These are phyloP conservation scores for Thraustochytrium sp. DNA, from an alignment of 352 stramenopile genomes.

Conservation along the genomic window DNA sequence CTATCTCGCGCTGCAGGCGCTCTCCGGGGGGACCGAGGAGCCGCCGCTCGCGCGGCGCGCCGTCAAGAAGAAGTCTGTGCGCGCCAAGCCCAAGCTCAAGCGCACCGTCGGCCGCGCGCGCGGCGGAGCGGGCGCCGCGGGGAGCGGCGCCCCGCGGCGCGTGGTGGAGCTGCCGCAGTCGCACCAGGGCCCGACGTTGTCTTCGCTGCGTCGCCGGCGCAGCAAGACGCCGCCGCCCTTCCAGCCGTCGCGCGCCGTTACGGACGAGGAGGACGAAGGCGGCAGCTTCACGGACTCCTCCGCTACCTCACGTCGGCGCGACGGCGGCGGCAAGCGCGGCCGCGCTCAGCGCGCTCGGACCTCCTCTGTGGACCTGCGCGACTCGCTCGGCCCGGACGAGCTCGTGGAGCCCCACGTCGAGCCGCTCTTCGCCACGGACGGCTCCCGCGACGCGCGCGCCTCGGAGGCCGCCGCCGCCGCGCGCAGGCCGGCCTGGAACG, in stretches of 20 bases:
- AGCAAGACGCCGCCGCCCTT: constrained; percentile 2
- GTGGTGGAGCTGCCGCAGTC: background rate
- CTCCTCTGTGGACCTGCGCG: background rate
- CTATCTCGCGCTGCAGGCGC: no score
- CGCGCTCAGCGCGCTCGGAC: background rate
- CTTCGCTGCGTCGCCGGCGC: background rate
- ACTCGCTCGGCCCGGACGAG: background rate
- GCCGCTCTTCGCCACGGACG: background rate
- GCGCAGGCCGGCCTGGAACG: background rate
- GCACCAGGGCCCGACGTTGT: background rate
- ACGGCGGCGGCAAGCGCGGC: background rate
- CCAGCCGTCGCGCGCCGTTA: background rate
- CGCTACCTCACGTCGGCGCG: background rate
- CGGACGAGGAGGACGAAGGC: background rate
- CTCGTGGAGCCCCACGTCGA: background rate
- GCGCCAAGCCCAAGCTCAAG: no score
- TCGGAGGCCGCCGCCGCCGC: background rate
- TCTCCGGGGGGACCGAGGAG: no score
- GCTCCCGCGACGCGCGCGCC: background rate
- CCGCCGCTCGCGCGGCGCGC: no score
- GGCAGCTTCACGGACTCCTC: constrained; percentile 17
- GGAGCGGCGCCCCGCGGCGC: background rate
- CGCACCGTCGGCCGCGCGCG: no score
- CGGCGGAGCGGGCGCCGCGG: no score
- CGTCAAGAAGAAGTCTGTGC: no score